Evolutionary conservation across 345 rosid species (phyloP).

Genomic region (Bruguiera gymnorhiza): DNA sequence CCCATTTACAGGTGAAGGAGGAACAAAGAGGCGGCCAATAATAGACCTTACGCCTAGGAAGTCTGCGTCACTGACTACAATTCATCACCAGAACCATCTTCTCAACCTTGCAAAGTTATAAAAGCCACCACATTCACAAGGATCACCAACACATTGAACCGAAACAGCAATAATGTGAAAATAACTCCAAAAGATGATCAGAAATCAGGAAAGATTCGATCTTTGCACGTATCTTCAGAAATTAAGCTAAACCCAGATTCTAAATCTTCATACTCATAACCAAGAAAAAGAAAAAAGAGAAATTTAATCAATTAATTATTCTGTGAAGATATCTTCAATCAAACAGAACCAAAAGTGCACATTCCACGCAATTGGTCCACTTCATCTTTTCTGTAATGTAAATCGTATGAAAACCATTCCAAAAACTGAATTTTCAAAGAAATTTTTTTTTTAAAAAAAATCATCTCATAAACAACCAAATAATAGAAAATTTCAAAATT

Average conservation of each 20-base stretch:
- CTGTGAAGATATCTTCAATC: no score
- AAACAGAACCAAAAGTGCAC: neutral
- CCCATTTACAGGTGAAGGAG: conserved; percentile 64
- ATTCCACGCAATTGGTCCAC: neutral
- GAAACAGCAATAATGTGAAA: neutral
- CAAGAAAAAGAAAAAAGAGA: neutral
- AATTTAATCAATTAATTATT: no score
- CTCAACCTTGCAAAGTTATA: conserved; percentile 24
- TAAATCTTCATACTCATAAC: no score
- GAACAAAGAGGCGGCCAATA: neutral
- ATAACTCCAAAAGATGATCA: neutral
- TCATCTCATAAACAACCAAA: neutral
- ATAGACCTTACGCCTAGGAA: conserved; percentile 15
- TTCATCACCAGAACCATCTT: conserved; percentile 24
- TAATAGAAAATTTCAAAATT: neutral
- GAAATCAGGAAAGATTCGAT: neutral
- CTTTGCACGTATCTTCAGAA: neutral
- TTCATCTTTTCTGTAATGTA: neutral
- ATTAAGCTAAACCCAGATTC: conserved; percentile 1
- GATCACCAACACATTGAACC: conserved; percentile 4
- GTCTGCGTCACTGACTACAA: conserved; percentile 19
- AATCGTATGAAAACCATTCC: neutral
- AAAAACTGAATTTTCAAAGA: neutral
- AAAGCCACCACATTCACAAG: conserved; percentile 1
- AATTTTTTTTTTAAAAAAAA: neutral